Conservation (phyloP, 257 asterid species). For the Coffea eugenioides region DNA sequence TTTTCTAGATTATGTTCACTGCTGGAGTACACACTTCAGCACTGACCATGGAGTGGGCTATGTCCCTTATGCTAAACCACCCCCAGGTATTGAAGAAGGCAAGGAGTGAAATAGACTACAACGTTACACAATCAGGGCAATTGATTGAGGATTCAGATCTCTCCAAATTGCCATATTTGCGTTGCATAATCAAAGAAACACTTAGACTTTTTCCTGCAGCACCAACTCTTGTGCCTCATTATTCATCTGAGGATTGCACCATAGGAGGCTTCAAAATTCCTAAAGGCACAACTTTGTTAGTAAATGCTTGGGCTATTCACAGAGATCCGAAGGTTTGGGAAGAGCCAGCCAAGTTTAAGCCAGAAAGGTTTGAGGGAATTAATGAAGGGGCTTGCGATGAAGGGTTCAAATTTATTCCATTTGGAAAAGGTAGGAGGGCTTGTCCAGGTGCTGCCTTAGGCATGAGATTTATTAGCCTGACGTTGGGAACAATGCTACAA, state of each 20-base stretch:
- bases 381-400: neutral
- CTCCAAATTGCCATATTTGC: slow-evolving; percentile 1
- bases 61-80: slow-evolving; percentile 8
- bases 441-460: neutral
- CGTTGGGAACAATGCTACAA: neutral
- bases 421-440: slow-evolving; percentile 10
- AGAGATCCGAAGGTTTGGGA: slow-evolving; percentile 36
- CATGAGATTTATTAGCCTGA: neutral
- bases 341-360: slow-evolving; percentile 26
- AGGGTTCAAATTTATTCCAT: neutral
- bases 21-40: slow-evolving; percentile 9
- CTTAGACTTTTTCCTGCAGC: slow-evolving; percentile 4
- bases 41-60: slow-evolving; percentile 12
- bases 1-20: neutral
- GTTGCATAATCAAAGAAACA: slow-evolving; percentile 3
- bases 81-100: slow-evolving; percentile 2
- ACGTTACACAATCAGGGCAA: neutral
- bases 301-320: slow-evolving; percentile 40
- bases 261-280: slow-evolving; percentile 28
- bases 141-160: slow-evolving; percentile 13
- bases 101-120: slow-evolving; percentile 7
- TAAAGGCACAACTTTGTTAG: slow-evolving; percentile 30
- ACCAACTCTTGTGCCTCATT: slow-evolving; percentile 7
- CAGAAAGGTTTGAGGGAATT: slow-evolving; percentile 25
- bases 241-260: slow-evolving; percentile 3